Evolutionary conservation across 768 basidiomycete genomes (phyloP).

Genomic region (Tricholoma hemisulphureum): DNA sequence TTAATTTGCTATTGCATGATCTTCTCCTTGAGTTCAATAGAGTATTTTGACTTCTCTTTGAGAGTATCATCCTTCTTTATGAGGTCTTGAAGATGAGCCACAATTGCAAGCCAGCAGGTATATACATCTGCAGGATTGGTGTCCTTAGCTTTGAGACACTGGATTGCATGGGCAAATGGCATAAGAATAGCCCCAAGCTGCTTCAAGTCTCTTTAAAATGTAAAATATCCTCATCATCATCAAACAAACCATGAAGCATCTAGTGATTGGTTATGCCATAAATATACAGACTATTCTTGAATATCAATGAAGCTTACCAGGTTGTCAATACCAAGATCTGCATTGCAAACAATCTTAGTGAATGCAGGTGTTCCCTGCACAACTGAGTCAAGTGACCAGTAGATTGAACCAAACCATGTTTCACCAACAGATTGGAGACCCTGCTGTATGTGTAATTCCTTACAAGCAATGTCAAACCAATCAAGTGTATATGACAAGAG

Average conservation of each 20-base stretch:
- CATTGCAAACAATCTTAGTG: slow-evolving; percentile 9
- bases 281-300: background rate
- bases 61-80: background rate
- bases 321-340: slow-evolving; percentile 7
- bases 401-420: slow-evolving; percentile 19
- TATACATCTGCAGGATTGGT: slow-evolving; percentile 19
- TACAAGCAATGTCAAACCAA: slow-evolving; percentile 15
- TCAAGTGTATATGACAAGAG: slow-evolving; percentile 15
- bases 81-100: slow-evolving; percentile 5
- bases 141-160: slow-evolving; percentile 18
- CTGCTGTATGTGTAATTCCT: slow-evolving; percentile 13
- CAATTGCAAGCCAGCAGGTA: slow-evolving; percentile 18
- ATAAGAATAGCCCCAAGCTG: slow-evolving; percentile 12
- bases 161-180: slow-evolving; percentile 18
- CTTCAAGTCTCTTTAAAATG: slow-evolving; percentile 9
- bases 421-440: slow-evolving; percentile 20
- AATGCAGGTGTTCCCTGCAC: slow-evolving; percentile 16
- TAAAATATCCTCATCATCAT: slow-evolving; percentile 8
- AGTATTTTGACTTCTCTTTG: background rate
- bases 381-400: slow-evolving; percentile 17
- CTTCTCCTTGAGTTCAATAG: background rate
- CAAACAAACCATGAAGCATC: slow-evolving; percentile 6
- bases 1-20: background rate
- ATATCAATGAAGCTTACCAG: background rate
- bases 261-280: background rate